Evolutionary conservation across 192 early-diverging fungal genomes (phyloP), one percentile per base, ranked within the genome.

Genomic region (Rhizoclosmatium sp.): DNA sequence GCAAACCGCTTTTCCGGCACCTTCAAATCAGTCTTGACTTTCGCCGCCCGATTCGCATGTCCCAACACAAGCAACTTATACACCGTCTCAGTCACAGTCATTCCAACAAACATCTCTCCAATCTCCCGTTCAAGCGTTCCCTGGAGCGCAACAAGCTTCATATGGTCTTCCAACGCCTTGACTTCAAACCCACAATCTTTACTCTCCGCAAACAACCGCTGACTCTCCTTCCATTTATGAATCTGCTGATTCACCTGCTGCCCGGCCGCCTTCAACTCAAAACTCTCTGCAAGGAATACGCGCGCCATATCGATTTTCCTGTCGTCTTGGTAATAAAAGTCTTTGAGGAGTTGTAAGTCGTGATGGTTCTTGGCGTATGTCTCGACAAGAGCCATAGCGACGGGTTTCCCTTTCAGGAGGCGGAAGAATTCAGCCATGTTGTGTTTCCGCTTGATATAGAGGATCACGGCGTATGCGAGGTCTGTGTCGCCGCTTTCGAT

Each of bases 311-410:
- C 84, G 21, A 91, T 82, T 54, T 84, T 70, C 65, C 93, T 87
- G 87, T 99, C 98, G 78, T 98, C 95, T 81, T 99, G 96, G 78
- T 94, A 99, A 84, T 99, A 99, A 78, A 97, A 99, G 80, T 98
- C 93, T 59, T 92, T 91, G 59, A 99, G 87, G 0, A 98, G 80
- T 16, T 93, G 90, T 39, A 87, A 81, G 51, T 93, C 91, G 75
- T 93, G 92, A 44, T 94, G 84, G 2, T 42, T 19, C 39, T 88
- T 89, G 85, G 92, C 91, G 81, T 97, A 98, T 12, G 89, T 86
- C 81, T 98, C 95, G 23, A 99, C 85, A 9, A 98, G 80, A n/a
- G 85, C 89, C 67, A 91, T 90, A 9, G 97, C 97, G n/a, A 94
- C 80, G 0, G 92, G 94, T 62, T 94, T 92, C 41, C 91, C 90